These are phyloP conservation scores for Colletotrichum costaricense DNA, from an alignment of 2,329 filamentous ascomycete species.

Conservation along the genomic window DNA sequence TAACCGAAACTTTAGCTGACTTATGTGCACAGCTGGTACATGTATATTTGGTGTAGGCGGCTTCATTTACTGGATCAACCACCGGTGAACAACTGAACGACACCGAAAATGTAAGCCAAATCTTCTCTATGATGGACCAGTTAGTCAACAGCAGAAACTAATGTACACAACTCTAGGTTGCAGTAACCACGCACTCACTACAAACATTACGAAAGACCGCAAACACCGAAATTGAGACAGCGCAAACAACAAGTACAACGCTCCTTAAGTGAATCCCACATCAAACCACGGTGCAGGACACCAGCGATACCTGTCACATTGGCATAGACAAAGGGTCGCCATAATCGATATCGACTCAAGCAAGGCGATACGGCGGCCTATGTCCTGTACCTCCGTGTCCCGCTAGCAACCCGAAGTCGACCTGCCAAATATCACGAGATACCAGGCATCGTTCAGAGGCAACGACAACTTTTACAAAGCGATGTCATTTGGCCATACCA, in stretches of 20 bases:
- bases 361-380: background rate
- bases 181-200: too few relatives aligned
- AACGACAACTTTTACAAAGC: background rate
- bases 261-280: background rate
- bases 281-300: background rate
- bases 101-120: background rate
- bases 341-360: background rate
- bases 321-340: background rate
- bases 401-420: too few relatives aligned
- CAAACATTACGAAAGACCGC: background rate
- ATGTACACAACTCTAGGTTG: background rate
- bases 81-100: background rate
- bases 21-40: background rate
- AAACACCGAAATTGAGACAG: background rate
- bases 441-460: too few relatives aligned
- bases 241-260: background rate
- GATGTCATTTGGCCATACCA: too few relatives aligned
- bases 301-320: background rate
- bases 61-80: constrained; percentile 33
- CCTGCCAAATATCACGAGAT: background rate
- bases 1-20: background rate
- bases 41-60: constrained; percentile 27
- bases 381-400: background rate
- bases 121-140: too few relatives aligned
- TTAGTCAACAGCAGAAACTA: background rate